These are phyloP conservation scores for Microcyclosporella mali DNA, from an alignment of 2,329 filamentous ascomycete genomes.

Conservation along the genomic window DNA sequence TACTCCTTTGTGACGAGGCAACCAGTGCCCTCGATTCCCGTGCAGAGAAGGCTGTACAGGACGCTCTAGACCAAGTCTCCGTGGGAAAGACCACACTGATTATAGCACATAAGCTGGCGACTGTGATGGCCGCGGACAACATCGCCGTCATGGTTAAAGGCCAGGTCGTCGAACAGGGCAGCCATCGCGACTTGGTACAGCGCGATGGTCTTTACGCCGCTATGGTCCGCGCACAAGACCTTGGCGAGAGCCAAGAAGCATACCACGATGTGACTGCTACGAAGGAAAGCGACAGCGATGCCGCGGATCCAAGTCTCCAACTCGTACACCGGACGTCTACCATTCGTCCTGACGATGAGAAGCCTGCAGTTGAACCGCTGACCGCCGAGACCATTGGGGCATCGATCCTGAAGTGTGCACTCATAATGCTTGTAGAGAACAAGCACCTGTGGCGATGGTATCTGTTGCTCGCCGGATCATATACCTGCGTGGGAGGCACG, in stretches of 20 bases:
- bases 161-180: constrained; percentile 40
- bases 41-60: constrained; percentile 29
- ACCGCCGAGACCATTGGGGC: background rate
- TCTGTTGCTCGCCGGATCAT: constrained; percentile 30
- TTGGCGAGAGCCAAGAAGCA: constrained; percentile 24
- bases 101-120: constrained; percentile 42
- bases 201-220: constrained; percentile 34
- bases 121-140: constrained; percentile 38
- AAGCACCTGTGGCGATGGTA: constrained; percentile 34
- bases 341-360: constrained; percentile 1
- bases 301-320: no score
- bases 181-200: constrained; percentile 34
- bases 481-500: constrained; percentile 33
- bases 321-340: no score
- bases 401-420: background rate
- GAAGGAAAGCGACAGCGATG: background rate
- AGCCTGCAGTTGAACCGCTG: constrained; percentile 5
- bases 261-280: constrained; percentile 8
- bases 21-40: constrained; percentile 32
- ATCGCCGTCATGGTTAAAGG: constrained; percentile 41
- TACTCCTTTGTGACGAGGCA: constrained; percentile 33
- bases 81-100: constrained; percentile 29
- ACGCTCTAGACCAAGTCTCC: constrained; percentile 29
- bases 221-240: constrained; percentile 43
- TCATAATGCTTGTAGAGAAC: constrained; percentile 24